Evolutionary conservation across 371 early-diverging fungal genomes (phyloP), one percentile per base, ranked within the genome.

Genomic region (Polyrhizophydium stewartii): DNA sequence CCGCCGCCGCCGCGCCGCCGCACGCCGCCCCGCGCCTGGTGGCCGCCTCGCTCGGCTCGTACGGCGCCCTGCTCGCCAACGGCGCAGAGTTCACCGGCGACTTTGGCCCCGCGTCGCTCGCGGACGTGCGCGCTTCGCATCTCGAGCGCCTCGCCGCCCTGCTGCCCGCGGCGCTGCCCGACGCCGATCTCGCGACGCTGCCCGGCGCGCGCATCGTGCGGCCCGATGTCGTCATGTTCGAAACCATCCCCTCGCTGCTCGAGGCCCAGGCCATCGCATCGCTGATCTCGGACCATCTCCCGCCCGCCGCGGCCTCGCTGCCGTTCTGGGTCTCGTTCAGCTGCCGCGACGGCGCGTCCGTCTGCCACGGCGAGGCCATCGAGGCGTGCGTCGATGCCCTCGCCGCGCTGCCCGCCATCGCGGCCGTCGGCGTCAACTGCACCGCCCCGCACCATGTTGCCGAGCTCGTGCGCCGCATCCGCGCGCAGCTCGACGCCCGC

Each of bases 11-110:
- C n/a, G n/a, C n/a, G n/a, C n/a, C n/a, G n/a, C n/a, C n/a, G n/a
- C n/a, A n/a, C n/a, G n/a, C n/a, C n/a, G n/a, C n/a, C n/a, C n/a
- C n/a, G 41, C 55, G 24, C 7, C 56, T 56, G 7, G 38, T 56
- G 17, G 56, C 56, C 10, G 56, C 56, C 9, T 56, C 56, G n/a
- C 6, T 56, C 16, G 56, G 56, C 2, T 56, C 35, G 21, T 56
- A 56, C 38, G 56, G 56, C 38, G 56, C 56, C 5, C 28, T 22
- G 16, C 38, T 56, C 6, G 31, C 56, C 31, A 56, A 56, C 41
- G 56, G 56, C 41, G 31, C 56, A 7, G 56, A 56, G 33, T 56
- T 31, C 35, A 56, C 56, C 6, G 56, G 56, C 38, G 38, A 35
- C 38, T 56, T 35, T 35, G n/a, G 19, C 35, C 52, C 52, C 3